Base-by-base conservation (phyloP, 2,329 filamentous ascomycete species). In the Penicillium frequentans region DNA sequence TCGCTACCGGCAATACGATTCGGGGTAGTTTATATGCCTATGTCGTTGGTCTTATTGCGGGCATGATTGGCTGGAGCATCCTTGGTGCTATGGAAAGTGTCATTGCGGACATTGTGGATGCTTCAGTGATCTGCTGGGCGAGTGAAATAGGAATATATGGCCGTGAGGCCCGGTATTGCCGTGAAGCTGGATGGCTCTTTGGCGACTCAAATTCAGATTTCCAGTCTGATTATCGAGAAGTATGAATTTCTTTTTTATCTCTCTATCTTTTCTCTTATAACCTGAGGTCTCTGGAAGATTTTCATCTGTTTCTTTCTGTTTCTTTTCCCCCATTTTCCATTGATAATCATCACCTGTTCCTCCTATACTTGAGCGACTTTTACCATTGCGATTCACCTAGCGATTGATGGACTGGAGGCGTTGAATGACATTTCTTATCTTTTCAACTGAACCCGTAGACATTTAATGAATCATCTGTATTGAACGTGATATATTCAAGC, bases 41-140 rank as follows among this genome's bases (percentile, higher is more conserved):
- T 70, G 85, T 98, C 1, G 91, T 99, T 23, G 95, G 93, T 10
- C 75, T 99, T 61, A 89, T 98, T 64, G 95, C 95, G 16, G 91
- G 90, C 59, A 92, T 93, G 54, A 97, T 99, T 65, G 95, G 95
- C 8, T 99, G 95, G 87, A 92, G 91, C 5, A 88, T 98, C 1
- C 80, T 99, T 50, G 91, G 92, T 26, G 90, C 92, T 2, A 93
- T 96, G 84, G 93, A 96, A 71, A 90, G 91, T 14, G 89, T 96
- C 19, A 78, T 96, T 24, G 90, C 90, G 51, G 91, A 91, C 52
- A 92, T 96, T 52, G 85, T 96, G 5, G 92, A 96, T 74, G 92
- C 90, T 3, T 87, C 91, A 35, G 84, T 98, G 24, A 88, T 99
- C 13, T 99, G 95, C 79, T 98, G 96, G 84, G 92, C 90, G 26